Percentiles rank a stretch among this genome's conserved stretches.
phyloP scores from a whole-genome alignment of 78 protist species.

The Abeoforma whisleri region DNA sequence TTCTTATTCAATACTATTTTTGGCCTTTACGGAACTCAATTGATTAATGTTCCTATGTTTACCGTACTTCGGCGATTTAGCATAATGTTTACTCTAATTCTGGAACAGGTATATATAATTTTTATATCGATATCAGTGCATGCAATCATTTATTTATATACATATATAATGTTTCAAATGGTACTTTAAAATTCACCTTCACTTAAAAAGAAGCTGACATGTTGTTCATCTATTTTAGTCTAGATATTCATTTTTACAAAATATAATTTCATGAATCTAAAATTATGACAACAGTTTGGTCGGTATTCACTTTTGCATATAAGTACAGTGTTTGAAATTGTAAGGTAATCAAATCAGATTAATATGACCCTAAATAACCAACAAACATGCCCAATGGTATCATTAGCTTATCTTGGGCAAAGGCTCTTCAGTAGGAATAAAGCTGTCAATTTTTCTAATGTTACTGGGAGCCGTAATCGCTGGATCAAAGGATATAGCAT shows the following conservation, averaged over 20 bases:
- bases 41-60: conserved; percentile 35
- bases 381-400: no score
- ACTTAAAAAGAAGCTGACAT: no score
- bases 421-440: neutral
- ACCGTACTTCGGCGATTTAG: conserved; percentile 44
- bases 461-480: conserved; percentile 47
- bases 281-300: no score
- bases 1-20: conserved; percentile 25
- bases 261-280: no score
- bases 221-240: no score
- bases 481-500: conserved; percentile 29
- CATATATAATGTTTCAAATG: neutral
- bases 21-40: conserved; percentile 43
- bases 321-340: no score
- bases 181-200: no score
- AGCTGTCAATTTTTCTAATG: conserved; percentile 32
- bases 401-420: no score
- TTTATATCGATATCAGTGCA: neutral
- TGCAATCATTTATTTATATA: neutral
- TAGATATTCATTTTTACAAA: no score
- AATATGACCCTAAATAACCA: no score
- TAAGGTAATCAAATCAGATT: no score
- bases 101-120: conserved; percentile 19
- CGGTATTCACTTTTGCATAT: no score
- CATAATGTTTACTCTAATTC: conserved; percentile 29